These are phyloP conservation scores for Petunia axillaris DNA, from an alignment of 257 asterid genomes.

Conservation along the genomic window DNA sequence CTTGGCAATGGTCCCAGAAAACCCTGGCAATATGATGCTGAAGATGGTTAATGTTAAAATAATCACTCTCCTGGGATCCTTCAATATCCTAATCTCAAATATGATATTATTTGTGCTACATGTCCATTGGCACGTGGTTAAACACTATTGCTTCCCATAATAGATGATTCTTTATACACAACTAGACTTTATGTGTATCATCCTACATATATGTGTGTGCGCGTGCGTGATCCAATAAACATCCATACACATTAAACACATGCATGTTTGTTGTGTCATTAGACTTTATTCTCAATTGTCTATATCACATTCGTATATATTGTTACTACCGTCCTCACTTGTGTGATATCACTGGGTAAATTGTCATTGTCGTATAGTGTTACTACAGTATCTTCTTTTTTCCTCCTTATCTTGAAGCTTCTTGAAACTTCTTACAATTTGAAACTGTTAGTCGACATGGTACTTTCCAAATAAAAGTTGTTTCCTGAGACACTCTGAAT, in stretches of 20 bases:
- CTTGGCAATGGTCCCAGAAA: neutral
- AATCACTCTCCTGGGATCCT: neutral
- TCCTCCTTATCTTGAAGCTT: neutral
- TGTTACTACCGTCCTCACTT: neutral
- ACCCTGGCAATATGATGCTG: neutral
- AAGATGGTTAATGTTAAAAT: neutral
- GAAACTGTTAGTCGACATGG: neutral
- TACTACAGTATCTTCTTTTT: neutral
- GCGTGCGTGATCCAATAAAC: neutral
- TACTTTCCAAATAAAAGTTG: neutral
- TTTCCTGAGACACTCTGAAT: neutral
- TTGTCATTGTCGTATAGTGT: neutral
- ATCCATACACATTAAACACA: neutral
- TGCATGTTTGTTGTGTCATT: neutral
- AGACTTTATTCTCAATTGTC: neutral
- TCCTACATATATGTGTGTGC: no score
- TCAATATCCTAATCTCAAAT: neutral
- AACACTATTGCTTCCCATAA: neutral
- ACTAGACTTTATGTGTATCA: no score
- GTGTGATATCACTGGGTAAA: no score
- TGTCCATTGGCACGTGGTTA: neutral
- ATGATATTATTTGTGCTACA: neutral
- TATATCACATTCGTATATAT: neutral
- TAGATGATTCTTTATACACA: no score
- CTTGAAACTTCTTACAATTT: conserved; percentile 12